Percentiles rank a stretch among this genome's conserved stretches.
Evolutionary conservation across 495 filamentous ascomycete genomes (phyloP).

Genomic region (Bryoglossum gracile): DNA sequence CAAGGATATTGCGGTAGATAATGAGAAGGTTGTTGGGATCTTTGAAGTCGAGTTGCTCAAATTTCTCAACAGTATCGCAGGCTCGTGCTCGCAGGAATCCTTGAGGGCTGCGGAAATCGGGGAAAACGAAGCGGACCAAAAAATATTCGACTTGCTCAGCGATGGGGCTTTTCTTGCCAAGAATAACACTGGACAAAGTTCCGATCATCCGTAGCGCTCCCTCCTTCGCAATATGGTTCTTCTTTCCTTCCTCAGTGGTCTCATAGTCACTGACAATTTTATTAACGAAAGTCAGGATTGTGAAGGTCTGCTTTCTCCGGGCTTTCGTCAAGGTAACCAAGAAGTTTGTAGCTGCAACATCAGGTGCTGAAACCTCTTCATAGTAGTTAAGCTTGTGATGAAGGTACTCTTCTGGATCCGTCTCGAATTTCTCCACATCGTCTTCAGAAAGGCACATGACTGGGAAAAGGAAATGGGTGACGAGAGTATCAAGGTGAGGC

Average conservation of each 20-base stretch:
- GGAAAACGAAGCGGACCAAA: conserved; percentile 96
- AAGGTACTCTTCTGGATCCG: conserved; percentile 90
- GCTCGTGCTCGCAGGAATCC: conserved; percentile 92
- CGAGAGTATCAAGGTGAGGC: conserved; percentile 83
- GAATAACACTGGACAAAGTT: conserved; percentile 83
- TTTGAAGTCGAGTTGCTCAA: conserved; percentile 92
- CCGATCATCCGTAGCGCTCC: conserved; percentile 96
- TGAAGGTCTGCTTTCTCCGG: conserved; percentile 91
- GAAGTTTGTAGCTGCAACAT: conserved; percentile 96
- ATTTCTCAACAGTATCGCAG: conserved; percentile 96
- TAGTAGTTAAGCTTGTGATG: conserved; percentile 97
- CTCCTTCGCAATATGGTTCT: conserved; percentile 91
- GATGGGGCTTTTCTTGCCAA: conserved; percentile 96
- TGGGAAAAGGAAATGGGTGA: conserved; percentile 91
- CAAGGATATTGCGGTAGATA: conserved; percentile 93
- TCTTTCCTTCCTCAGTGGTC: conserved; percentile 71
- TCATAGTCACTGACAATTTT: conserved; percentile 84
- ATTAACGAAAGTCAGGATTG: conserved; percentile 89
- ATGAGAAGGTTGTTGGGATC: conserved; percentile 88
- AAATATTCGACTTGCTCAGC: conserved; percentile 99
- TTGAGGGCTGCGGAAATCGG: conserved; percentile 88
- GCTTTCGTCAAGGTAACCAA: conserved; percentile 88
- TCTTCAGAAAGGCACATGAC: conserved; percentile 89
- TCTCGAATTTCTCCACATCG: conserved; percentile 88
- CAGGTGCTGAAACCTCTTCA: conserved; percentile 91